phyloP scores from a whole-genome alignment of 352 stramenopile genomes.

The Globisporangium uncinulatum region DNA sequence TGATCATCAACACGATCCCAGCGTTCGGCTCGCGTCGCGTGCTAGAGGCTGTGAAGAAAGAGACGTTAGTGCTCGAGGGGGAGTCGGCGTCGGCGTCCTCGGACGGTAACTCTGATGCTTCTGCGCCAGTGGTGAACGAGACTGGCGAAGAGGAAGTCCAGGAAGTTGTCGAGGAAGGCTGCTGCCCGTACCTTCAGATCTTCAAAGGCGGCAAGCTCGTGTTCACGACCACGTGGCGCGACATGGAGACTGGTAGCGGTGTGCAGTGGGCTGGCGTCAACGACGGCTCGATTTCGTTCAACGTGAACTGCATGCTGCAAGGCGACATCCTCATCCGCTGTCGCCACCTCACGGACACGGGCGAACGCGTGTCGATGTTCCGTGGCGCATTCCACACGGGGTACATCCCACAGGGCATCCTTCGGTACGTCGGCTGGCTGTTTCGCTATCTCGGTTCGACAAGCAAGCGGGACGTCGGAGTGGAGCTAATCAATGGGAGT shows the following conservation, averaged over 20 bases:
- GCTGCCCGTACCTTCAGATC: conserved; percentile 97
- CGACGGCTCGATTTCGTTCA: conserved; percentile 91
- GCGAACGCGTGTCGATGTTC: conserved; percentile 95
- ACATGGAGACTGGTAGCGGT: conserved; percentile 82
- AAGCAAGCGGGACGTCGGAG: too few relatives aligned
- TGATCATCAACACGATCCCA: conserved; percentile 95
- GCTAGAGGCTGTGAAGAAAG: conserved; percentile 49
- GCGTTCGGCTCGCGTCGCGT: conserved; percentile 72
- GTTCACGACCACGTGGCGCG: conserved; percentile 90
- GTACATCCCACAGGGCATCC: conserved; percentile 94
- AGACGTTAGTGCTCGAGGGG: conserved; percentile 17
- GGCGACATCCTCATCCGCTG: conserved; percentile 96
- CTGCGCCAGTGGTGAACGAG: conserved; percentile 16
- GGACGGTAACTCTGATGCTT: too few relatives aligned
- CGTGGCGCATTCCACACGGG: conserved; percentile 97
- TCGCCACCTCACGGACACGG: conserved; percentile 89
- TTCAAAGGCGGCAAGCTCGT: conserved; percentile 97
- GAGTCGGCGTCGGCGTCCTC: conserved; percentile 8
- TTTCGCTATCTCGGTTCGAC: too few relatives aligned
- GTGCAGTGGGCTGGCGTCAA: conserved; percentile 88
- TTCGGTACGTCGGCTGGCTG: conserved; percentile 45
- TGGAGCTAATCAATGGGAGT: too few relatives aligned
- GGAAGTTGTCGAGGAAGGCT: conserved; percentile 84
- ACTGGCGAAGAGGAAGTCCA: conserved; percentile 33
- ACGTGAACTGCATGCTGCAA: conserved; percentile 95